A percentile compares a stretch with the other conserved stretches of the same genome.
Evolutionary conservation across 768 basidiomycete species (phyloP).

Genomic region (Phanerodontia chrysosporium): DNA sequence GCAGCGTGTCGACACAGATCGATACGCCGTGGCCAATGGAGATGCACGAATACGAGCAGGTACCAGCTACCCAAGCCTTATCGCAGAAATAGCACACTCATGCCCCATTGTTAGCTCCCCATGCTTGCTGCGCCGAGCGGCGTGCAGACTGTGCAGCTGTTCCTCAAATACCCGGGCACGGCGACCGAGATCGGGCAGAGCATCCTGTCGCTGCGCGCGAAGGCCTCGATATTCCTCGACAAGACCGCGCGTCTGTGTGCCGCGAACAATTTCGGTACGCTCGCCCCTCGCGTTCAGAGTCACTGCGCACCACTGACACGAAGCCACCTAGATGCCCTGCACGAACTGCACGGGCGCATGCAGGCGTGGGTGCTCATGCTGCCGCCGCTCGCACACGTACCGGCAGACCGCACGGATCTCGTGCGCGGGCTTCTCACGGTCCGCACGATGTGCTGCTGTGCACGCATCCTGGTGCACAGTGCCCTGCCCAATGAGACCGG

Average conservation of each 20-base stretch:
- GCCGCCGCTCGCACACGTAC: not conserved
- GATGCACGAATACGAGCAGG: slow-evolving; percentile 27
- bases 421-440: slow-evolving; percentile 19
- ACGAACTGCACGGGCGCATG: slow-evolving; percentile 23
- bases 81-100: slow-evolving; percentile 11
- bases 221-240: slow-evolving; percentile 57
- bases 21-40: slow-evolving; percentile 37
- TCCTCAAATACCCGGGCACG: slow-evolving; percentile 32
- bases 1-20: slow-evolving; percentile 34
- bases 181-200: slow-evolving; percentile 29
- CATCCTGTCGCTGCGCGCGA: slow-evolving; percentile 42
- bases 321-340: slow-evolving; percentile 15
- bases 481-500: not conserved
- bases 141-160: slow-evolving; percentile 45
- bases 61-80: slow-evolving; percentile 52
- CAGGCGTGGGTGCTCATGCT: slow-evolving; percentile 5
- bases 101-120: slow-evolving; percentile 49
- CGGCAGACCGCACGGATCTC: not conserved
- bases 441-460: slow-evolving; percentile 23
- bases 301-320: not conserved
- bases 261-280: slow-evolving; percentile 27
- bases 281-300: too few species aligned
- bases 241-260: slow-evolving; percentile 49
- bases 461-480: slow-evolving; percentile 26
- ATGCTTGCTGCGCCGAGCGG: slow-evolving; percentile 46